Evolutionary conservation across 441 rosid genomes (phyloP), one percentile per base, ranked within the genome.

Genomic region (Dalechampia spathulata): DNA sequence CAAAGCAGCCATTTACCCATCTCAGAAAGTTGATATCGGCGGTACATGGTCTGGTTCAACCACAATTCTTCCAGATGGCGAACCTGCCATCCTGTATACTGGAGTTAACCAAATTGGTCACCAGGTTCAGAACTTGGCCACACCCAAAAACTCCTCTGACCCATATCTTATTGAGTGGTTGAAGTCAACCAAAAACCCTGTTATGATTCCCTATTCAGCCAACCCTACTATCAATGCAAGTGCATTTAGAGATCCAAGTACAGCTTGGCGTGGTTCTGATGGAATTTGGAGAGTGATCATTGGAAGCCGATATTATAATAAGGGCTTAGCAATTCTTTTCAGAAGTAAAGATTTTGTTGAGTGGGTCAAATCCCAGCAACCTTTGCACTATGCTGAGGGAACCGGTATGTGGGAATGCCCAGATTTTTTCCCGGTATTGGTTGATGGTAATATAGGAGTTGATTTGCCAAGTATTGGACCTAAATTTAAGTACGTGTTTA

Each of bases 361-460:
- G 9, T 91, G 95, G 98, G 55, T 22, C 7, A 32, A 68, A 45
- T 57, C 88, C 2, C 26, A 60, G 0, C 58, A 59, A 7, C 96
- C 88, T 1, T 67, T 90, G 20, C 86, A 83, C 64, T 79, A 77
- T 4, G 86, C 63, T 0, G 37, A 64, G 10, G 71, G 59, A 39
- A 87, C 79, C 0, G 96, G 96, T 19, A 85, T 91, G 95, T 91
- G 98, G 98, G 98, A 91, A 58, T 90, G 96, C 44, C 90, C 86
- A 12, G 96, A 91, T 54, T 83, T 91, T 57, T 91, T 45, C 56
- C 92, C 92, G 0, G 95, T 91, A n/a, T n/a, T n/a, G n/a, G n/a
- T n/a, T n/a, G n/a, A n/a, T n/a, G n/a, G n/a, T n/a, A n/a, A n/a
- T n/a, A n/a, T n/a, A 0, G n/a, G 68, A 0, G 19, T 47, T 4